A percentile compares a stretch with the other conserved stretches of the same genome.
Evolutionary conservation across 2,329 filamentous ascomycete species (phyloP).

Genomic region (Sarocladium brachiariae): DNA sequence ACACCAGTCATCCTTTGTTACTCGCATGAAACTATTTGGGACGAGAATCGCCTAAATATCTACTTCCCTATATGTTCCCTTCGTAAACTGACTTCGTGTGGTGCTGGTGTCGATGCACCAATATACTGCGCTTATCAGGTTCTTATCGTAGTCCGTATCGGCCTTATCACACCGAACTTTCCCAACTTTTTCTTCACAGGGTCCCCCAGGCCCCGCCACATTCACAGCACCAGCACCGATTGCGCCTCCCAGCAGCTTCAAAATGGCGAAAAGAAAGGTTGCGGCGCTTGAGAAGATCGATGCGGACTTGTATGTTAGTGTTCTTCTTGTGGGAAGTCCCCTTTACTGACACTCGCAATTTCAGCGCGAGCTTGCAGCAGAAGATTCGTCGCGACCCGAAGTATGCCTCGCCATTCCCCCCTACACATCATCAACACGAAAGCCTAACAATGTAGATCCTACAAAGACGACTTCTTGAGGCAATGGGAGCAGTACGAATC

Average conservation of each 20-base stretch:
- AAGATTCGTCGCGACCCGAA: slow-evolving; percentile 83
- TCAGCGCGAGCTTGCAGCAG: slow-evolving; percentile 77
- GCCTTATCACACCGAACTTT: too few species aligned
- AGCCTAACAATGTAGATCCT: slow-evolving; percentile 51
- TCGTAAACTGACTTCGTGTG: too few species aligned
- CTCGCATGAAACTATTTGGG: too few species aligned
- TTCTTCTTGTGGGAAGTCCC: background rate
- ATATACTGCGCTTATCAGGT: background rate
- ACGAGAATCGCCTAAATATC: too few species aligned
- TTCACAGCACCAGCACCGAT: background rate
- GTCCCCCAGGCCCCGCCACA: background rate
- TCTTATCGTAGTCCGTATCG: slow-evolving; percentile 10
- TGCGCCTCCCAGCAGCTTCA: slow-evolving; percentile 13
- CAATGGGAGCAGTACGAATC: slow-evolving; percentile 91
- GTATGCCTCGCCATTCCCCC: slow-evolving; percentile 35
- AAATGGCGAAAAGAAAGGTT: slow-evolving; percentile 81
- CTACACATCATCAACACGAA: background rate
- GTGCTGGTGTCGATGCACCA: too few species aligned
- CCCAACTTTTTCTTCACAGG: slow-evolving; percentile 9
- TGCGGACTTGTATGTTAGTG: slow-evolving; percentile 62
- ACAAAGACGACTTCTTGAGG: slow-evolving; percentile 79
- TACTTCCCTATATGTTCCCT: too few species aligned
- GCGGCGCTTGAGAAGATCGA: slow-evolving; percentile 93
- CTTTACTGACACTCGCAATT: slow-evolving; percentile 3
- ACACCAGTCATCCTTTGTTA: too few species aligned